Conservation (phyloP, 345 rosid genomes). For the Euphorbia pulcherrima region DNA sequence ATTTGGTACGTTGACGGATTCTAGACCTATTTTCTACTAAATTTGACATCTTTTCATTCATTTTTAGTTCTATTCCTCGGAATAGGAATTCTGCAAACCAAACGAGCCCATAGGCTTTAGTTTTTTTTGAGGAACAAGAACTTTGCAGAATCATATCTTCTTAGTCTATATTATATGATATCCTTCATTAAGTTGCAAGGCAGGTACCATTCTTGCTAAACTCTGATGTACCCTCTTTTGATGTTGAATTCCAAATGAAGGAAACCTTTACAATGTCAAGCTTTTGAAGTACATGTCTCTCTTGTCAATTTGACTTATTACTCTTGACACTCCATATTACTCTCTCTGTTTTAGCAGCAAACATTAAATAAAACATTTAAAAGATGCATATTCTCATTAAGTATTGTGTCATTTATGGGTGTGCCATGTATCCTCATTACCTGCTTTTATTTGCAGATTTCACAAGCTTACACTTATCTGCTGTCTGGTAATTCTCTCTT, state of each 20-base stretch:
- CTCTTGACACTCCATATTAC: neutral
- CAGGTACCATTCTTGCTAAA: neutral
- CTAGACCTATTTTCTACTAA: too few relatives aligned
- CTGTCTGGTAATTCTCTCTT: conserved; percentile 49
- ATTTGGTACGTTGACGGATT: too few relatives aligned
- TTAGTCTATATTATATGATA: too few relatives aligned
- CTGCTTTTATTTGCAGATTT: conserved; percentile 47
- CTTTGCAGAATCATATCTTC: neutral
- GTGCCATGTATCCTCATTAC: neutral
- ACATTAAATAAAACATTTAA: neutral
- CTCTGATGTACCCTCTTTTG: neutral
- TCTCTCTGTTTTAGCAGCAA: neutral
- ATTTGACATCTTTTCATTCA: neutral
- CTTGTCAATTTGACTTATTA: neutral
- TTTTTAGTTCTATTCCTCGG: neutral
- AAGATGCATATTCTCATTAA: neutral
- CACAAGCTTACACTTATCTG: conserved; percentile 61
- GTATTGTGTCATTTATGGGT: neutral
- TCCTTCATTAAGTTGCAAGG: neutral
- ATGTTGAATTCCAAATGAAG: neutral
- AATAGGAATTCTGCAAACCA: too few relatives aligned
- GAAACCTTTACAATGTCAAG: neutral
- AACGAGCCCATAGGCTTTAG: too few relatives aligned
- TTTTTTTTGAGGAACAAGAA: neutral
- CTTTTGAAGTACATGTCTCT: neutral